These are phyloP conservation scores for Pisolithus sp. DNA, from an alignment of 768 basidiomycete species.

Conservation along the genomic window DNA sequence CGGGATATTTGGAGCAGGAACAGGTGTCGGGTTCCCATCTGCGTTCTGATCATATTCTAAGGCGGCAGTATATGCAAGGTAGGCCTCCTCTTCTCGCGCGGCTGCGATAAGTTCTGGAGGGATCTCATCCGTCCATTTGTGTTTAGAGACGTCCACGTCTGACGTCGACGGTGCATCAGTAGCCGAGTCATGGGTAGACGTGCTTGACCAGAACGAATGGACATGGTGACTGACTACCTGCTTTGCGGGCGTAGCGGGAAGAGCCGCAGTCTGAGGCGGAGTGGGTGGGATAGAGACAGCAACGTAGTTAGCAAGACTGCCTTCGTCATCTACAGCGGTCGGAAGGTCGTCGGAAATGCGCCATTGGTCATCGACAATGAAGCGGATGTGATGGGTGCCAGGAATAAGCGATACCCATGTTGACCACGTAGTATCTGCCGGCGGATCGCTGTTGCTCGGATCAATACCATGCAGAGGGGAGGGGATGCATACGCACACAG, in stretches of 20 bases:
- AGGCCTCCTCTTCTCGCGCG: slow-evolving; percentile 78
- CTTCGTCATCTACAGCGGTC: slow-evolving; percentile 89
- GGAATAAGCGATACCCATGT: slow-evolving; percentile 56
- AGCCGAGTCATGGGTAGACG: slow-evolving; percentile 27
- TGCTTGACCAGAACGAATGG: slow-evolving; percentile 41
- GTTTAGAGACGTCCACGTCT: slow-evolving; percentile 24
- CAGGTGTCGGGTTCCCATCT: slow-evolving; percentile 31
- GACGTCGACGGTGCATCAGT: slow-evolving; percentile 20
- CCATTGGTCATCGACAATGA: slow-evolving; percentile 89
- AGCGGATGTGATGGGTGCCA: slow-evolving; percentile 91
- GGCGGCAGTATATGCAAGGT: slow-evolving; percentile 38
- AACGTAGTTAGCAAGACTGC: slow-evolving; percentile 91
- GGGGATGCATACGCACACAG: slow-evolving; percentile 42
- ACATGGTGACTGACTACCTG: slow-evolving; percentile 22
- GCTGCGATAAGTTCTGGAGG: slow-evolving; percentile 75
- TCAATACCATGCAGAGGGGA: slow-evolving; percentile 12
- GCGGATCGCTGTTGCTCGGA: slow-evolving; percentile 18
- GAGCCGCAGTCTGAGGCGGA: slow-evolving; percentile 27
- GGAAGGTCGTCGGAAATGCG: slow-evolving; percentile 74
- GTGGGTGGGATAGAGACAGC: slow-evolving; percentile 37
- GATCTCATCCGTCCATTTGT: slow-evolving; percentile 71
- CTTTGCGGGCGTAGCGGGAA: slow-evolving; percentile 27
- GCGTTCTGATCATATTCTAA: slow-evolving; percentile 29
- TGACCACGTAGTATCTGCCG: slow-evolving; percentile 31
- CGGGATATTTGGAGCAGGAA: slow-evolving; percentile 74